Percentiles rank a stretch among this genome's conserved stretches.
Conservation (phyloP, 140 eudicot species). For the Anethum foeniculum region DNA sequence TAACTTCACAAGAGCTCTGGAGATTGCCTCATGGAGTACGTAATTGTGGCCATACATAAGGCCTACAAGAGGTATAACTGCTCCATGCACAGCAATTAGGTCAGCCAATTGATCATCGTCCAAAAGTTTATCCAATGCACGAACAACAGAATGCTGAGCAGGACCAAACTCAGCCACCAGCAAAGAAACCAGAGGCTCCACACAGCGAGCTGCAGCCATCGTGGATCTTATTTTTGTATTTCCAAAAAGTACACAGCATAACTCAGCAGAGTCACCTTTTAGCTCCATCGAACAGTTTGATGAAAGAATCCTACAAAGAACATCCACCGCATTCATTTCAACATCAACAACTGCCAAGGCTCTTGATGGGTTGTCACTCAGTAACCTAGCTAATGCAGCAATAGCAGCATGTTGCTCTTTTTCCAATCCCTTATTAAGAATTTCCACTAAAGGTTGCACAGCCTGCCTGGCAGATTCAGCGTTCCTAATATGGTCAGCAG, state of each 20-base stretch:
- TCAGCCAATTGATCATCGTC: slow-evolving; percentile 93
- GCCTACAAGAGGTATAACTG: slow-evolving; percentile 91
- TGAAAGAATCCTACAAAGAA: slow-evolving; percentile 75
- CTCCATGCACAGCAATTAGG: slow-evolving; percentile 88
- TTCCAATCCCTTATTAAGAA: slow-evolving; percentile 80
- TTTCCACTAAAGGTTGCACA: slow-evolving; percentile 89
- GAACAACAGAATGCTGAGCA: slow-evolving; percentile 83
- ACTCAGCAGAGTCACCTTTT: slow-evolving; percentile 95
- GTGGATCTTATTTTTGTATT: slow-evolving; percentile 84
- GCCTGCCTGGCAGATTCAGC: slow-evolving; percentile 92
- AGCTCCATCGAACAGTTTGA: slow-evolving; percentile 82
- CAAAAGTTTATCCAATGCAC: slow-evolving; percentile 72
- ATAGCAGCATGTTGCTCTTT: slow-evolving; percentile 98
- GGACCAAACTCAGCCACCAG: slow-evolving; percentile 78
- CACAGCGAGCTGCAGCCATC: slow-evolving; percentile 87
- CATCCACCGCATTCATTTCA: slow-evolving; percentile 91
- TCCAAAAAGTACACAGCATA: slow-evolving; percentile 82
- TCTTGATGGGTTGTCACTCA: slow-evolving; percentile 82
- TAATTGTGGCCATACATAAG: slow-evolving; percentile 69
- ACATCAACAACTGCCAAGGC: slow-evolving; percentile 93
- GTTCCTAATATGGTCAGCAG: slow-evolving; percentile 85
- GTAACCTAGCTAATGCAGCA: slow-evolving; percentile 72
- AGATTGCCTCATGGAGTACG: slow-evolving; percentile 80
- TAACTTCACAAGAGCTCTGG: slow-evolving; percentile 86
- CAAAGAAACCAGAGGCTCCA: slow-evolving; percentile 80